A percentile compares a stretch with the other conserved stretches of the same genome.
These are phyloP conservation scores for Aspergillus taichungensis DNA, from an alignment of 495 filamentous ascomycete species.

Conservation along the genomic window DNA sequence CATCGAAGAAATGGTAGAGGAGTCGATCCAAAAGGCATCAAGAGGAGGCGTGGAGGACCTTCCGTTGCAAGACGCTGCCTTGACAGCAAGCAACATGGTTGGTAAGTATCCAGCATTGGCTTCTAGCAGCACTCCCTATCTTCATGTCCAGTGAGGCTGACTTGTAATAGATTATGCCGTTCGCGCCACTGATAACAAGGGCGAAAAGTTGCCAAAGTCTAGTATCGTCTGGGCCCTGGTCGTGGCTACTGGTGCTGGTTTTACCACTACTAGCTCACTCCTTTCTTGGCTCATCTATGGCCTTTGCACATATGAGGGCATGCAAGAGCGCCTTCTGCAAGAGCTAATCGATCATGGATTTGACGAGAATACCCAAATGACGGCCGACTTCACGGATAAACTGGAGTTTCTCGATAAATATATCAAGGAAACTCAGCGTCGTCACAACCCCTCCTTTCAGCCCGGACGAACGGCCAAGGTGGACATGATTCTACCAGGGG, in stretches of 20 bases:
- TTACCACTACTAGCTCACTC: constrained; percentile 43
- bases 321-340: constrained; percentile 44
- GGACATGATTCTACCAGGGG: constrained; percentile 46
- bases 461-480: constrained; percentile 42
- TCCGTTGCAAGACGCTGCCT: constrained; percentile 42
- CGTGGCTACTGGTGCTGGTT: constrained; percentile 42
- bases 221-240: constrained; percentile 21
- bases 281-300: constrained; percentile 47
- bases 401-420: constrained; percentile 44
- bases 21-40: constrained; percentile 26
- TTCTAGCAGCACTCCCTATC: not conserved
- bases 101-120: constrained; percentile 12
- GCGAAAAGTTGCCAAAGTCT: constrained; percentile 39
- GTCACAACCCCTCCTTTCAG: constrained; percentile 48
- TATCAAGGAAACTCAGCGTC: constrained; percentile 49
- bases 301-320: constrained; percentile 37
- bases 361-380: constrained; percentile 24
- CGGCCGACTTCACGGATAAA: constrained; percentile 29
- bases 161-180: constrained; percentile 30
- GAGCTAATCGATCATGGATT: constrained; percentile 44
- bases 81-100: constrained; percentile 38
- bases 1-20: constrained; percentile 25
- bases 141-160: not conserved
- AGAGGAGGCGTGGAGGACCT: constrained; percentile 29
- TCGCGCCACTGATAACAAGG: constrained; percentile 42